Percentiles rank a stretch among this genome's conserved stretches.
phyloP scores from a whole-genome alignment of 2,329 filamentous ascomycete genomes.

The Phoma sp. region DNA sequence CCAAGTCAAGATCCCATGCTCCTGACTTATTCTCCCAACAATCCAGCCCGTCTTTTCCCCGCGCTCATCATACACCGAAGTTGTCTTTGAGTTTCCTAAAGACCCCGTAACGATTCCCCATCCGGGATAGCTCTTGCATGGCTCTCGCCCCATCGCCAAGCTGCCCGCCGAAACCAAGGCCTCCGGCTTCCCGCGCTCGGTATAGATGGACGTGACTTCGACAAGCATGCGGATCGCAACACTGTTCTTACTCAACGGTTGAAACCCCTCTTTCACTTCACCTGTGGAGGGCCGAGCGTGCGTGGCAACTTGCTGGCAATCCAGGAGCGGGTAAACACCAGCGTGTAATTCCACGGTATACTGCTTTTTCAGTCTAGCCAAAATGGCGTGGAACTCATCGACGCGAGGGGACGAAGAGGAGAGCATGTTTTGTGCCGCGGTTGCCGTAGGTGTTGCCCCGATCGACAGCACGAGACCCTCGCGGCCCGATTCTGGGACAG shows the following conservation, averaged over 20 bases:
- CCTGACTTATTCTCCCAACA: slow-evolving; percentile 76
- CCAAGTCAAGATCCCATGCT: slow-evolving; percentile 78
- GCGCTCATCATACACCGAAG: slow-evolving; percentile 36
- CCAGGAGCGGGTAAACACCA: slow-evolving; percentile 77
- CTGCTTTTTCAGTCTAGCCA: slow-evolving; percentile 47
- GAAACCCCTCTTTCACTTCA: slow-evolving; percentile 21
- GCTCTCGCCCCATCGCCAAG: slow-evolving; percentile 75
- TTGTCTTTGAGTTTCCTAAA: slow-evolving; percentile 43
- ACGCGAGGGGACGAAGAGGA: slow-evolving; percentile 47
- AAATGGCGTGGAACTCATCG: slow-evolving; percentile 51
- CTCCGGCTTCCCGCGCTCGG: slow-evolving; percentile 59
- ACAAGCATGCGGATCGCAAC: slow-evolving; percentile 74
- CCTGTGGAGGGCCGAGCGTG: slow-evolving; percentile 60
- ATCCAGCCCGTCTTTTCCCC: slow-evolving; percentile 63
- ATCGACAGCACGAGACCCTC: slow-evolving; percentile 67
- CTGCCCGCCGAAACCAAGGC: slow-evolving; percentile 73
- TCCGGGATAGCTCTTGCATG: slow-evolving; percentile 73
- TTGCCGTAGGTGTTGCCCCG: slow-evolving; percentile 78
- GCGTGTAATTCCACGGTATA: slow-evolving; percentile 72
- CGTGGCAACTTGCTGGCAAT: slow-evolving; percentile 80
- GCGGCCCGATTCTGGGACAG: slow-evolving; percentile 41
- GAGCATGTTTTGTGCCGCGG: slow-evolving; percentile 67
- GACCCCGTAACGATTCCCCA: slow-evolving; percentile 75
- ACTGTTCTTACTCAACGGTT: slow-evolving; percentile 59
- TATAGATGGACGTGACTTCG: slow-evolving; percentile 74